Evolutionary conservation across 495 filamentous ascomycete genomes (phyloP).

Genomic region (Aspergillus heteromorphus): DNA sequence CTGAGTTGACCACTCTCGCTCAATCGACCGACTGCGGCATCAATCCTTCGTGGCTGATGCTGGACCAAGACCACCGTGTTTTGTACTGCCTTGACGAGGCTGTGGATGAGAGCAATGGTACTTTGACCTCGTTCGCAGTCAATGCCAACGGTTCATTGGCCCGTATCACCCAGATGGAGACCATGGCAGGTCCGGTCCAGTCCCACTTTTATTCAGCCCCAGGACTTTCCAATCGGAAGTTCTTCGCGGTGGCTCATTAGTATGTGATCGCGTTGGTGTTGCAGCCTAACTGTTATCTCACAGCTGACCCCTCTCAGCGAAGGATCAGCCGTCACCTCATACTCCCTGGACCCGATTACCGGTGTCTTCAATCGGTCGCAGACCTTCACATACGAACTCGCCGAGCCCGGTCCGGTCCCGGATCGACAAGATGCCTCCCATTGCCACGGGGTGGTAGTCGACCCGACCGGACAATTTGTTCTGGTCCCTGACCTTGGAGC

Average conservation of each 20-base stretch:
- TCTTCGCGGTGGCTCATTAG: constrained; percentile 29
- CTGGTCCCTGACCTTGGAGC: constrained; percentile 61
- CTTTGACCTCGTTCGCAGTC: constrained; percentile 13
- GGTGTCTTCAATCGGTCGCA: constrained; percentile 26
- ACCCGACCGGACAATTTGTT: constrained; percentile 55
- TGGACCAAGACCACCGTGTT: constrained; percentile 7
- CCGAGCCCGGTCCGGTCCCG: constrained; percentile 39
- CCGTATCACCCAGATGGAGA: constrained; percentile 7
- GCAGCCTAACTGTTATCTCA: not conserved
- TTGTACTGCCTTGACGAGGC: constrained; percentile 20
- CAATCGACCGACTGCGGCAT: constrained; percentile 12
- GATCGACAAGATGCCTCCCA: constrained; percentile 54
- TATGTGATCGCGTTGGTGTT: constrained; percentile 12
- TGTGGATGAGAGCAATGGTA: constrained; percentile 14
- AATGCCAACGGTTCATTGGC: constrained; percentile 11
- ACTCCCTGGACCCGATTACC: constrained; percentile 8
- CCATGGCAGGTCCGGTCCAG: constrained; percentile 15
- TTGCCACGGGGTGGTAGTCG: constrained; percentile 56
- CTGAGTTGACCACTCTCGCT: constrained; percentile 7
- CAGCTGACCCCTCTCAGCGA: constrained; percentile 3
- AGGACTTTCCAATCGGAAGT: constrained; percentile 5
- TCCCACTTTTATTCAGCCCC: constrained; percentile 14
- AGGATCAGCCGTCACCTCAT: constrained; percentile 17
- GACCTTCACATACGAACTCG: constrained; percentile 41
- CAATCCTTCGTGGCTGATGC: constrained; percentile 21